phyloP scores from a whole-genome alignment of 371 early-diverging fungal species.

The Sporodiniella umbellata region DNA sequence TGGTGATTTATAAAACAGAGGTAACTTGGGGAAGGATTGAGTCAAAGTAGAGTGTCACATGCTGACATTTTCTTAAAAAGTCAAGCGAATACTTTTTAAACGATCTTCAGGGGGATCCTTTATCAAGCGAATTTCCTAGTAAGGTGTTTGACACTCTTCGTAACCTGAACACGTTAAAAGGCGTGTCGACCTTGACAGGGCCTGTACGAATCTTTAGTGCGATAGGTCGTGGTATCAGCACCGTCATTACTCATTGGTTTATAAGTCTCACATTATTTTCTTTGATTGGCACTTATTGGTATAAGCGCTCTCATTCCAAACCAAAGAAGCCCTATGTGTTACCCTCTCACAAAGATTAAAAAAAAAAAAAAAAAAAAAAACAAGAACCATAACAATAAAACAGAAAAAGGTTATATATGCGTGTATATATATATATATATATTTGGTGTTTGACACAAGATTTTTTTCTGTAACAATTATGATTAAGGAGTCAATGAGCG shows the following conservation, averaged over 20 bases:
- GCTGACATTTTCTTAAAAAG: constrained; percentile 1
- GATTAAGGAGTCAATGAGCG: constrained; percentile 14
- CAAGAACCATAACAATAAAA: too few relatives aligned
- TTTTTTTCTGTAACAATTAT: too few relatives aligned
- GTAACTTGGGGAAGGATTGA: too few relatives aligned
- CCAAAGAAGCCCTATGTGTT: constrained; percentile 12
- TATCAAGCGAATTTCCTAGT: constrained; percentile 11
- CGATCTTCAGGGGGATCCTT: background rate
- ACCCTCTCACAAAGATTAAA: constrained; percentile 28
- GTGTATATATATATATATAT: background rate
- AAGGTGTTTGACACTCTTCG: constrained; percentile 6
- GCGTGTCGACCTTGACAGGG: constrained; percentile 7
- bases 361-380: too few relatives aligned
- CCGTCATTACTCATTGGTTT: constrained; percentile 25
- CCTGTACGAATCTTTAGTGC: constrained; percentile 11
- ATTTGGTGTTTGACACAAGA: too few relatives aligned
- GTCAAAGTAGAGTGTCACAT: background rate
- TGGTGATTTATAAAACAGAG: constrained; percentile 16
- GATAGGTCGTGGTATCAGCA: background rate
- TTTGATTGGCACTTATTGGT: constrained; percentile 16
- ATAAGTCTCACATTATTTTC: constrained; percentile 19
- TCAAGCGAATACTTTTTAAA: constrained; percentile 5
- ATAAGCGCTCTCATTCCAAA: constrained; percentile 13
- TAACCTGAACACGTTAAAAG: constrained; percentile 12
- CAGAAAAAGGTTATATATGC: background rate